A percentile compares a stretch with the other conserved stretches of the same genome.
These are phyloP conservation scores for Lactarius sanguifluus DNA, from an alignment of 768 basidiomycete species.

Conservation along the genomic window DNA sequence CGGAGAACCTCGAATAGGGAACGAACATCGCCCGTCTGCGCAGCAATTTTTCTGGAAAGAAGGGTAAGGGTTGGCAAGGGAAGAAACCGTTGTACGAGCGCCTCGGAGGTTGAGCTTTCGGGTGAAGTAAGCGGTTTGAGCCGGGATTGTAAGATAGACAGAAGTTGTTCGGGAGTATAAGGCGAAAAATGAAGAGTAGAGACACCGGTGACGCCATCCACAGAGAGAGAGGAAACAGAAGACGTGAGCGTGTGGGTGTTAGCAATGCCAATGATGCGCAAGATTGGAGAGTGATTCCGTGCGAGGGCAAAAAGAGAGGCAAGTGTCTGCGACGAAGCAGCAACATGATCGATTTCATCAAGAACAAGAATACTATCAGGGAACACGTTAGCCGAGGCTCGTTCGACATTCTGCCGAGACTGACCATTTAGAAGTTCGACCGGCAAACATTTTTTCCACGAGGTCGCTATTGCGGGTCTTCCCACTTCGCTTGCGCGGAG, in stretches of 20 bases:
- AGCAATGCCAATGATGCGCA: slow-evolving; percentile 82
- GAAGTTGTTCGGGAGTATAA: slow-evolving; percentile 70
- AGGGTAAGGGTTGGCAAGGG: slow-evolving; percentile 63
- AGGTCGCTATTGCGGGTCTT: slow-evolving; percentile 40
- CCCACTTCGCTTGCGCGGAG: slow-evolving; percentile 42
- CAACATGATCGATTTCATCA: slow-evolving; percentile 85
- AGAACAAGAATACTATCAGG: slow-evolving; percentile 65
- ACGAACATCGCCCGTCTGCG: slow-evolving; percentile 81
- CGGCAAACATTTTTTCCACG: slow-evolving; percentile 46
- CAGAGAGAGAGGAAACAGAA: slow-evolving; percentile 41
- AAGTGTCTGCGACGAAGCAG: slow-evolving; percentile 57
- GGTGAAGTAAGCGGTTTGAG: slow-evolving; percentile 49
- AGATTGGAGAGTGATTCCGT: slow-evolving; percentile 46
- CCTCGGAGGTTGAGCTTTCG: slow-evolving; percentile 29
- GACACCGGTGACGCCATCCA: slow-evolving; percentile 38
- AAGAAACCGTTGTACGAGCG: slow-evolving; percentile 51
- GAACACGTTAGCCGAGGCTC: slow-evolving; percentile 27
- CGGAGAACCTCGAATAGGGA: slow-evolving; percentile 78
- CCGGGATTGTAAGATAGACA: slow-evolving; percentile 64
- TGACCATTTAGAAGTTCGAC: slow-evolving; percentile 56
- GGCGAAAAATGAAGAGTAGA: slow-evolving; percentile 78
- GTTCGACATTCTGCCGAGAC: slow-evolving; percentile 21
- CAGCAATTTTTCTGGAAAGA: slow-evolving; percentile 77
- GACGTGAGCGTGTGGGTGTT: slow-evolving; percentile 85
- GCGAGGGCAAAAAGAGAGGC: slow-evolving; percentile 68